Evolutionary conservation across 192 early-diverging fungal genomes (phyloP), one percentile per base, ranked within the genome.

Genomic region (Podochytrium sp.): DNA sequence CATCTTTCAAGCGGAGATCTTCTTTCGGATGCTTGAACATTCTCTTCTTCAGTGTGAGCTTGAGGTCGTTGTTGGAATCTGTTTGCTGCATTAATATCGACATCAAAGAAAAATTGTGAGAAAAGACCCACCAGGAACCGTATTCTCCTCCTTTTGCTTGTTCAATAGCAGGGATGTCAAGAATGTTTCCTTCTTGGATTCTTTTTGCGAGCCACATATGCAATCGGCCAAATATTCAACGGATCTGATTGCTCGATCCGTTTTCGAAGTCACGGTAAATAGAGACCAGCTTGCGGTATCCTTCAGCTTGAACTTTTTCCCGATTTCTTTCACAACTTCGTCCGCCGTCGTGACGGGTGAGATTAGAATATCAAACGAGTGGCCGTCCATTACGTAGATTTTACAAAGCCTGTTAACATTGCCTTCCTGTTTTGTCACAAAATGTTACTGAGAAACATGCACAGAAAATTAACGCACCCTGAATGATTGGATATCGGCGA

Each of bases 151-250:
- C 76, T 81, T 84, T 47, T 12, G 7, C 43, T 47, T 47, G 43
- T 47, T 47, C 43, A 47, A 12, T 20, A 12, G 7, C 43, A 55
- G 55, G 14, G 30, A 14, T 39, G 14, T 62, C 37, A 62, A 39
- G 60, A 62, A 43, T 50, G 59, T 37, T 29, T 56, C 50, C 43
- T 62, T 63, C 32, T 80, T 75, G 50, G 53, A 49, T 65, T 78
- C 77, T 39, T 73, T 80, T 52, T 87, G 86, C 78, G 78, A 73
- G 4, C 49, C 59, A 2, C 76, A 53, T 20, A 87, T 40, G 61
- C 85, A 64, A 71, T 87, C 86, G 16, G 76, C 60, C 27, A 87
- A 65, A 56, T 87, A 87, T n/a, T 87, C 86, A 3, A 74, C 79
- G n/a, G 82, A 78, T 63, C 83, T 83, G 20, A 87, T 60, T 12